A percentile compares a stretch with the other conserved stretches of the same genome.
phyloP scores from a whole-genome alignment of 345 rosid genomes.

The Microcos paniculata region DNA sequence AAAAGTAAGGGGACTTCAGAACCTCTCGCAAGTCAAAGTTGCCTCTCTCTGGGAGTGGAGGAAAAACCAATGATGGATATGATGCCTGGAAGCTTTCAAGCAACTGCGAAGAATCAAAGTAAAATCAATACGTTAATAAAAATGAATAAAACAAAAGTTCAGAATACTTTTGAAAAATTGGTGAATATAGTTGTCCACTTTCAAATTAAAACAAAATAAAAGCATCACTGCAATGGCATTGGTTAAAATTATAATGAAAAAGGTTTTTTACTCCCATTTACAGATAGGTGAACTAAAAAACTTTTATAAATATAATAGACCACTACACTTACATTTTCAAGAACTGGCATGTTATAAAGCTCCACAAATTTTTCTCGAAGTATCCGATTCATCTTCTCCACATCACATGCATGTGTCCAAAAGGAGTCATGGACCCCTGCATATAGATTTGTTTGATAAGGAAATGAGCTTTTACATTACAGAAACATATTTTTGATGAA shows the following conservation, averaged over 20 bases:
- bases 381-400: slow-evolving; percentile 85
- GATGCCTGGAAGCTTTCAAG: slow-evolving; percentile 77
- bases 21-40: slow-evolving; percentile 76
- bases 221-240: neutral
- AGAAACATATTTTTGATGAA: neutral
- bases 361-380: slow-evolving; percentile 91
- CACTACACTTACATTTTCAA: slow-evolving; percentile 86
- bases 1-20: slow-evolving; percentile 78
- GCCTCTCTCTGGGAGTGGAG: slow-evolving; percentile 84
- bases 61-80: slow-evolving; percentile 68
- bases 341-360: slow-evolving; percentile 76
- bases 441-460: slow-evolving; percentile 19
- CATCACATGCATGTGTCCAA: slow-evolving; percentile 98
- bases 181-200: neutral
- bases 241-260: neutral
- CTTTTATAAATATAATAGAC: neutral
- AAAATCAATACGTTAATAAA: slow-evolving; percentile 13
- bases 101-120: slow-evolving; percentile 50
- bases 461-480: neutral
- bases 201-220: neutral
- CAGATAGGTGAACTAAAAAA: neutral
- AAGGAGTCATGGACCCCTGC: slow-evolving; percentile 98
- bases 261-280: neutral
- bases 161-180: neutral
- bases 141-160: neutral